phyloP scores from a whole-genome alignment of 768 basidiomycete species.

The Lepiota venenata region DNA sequence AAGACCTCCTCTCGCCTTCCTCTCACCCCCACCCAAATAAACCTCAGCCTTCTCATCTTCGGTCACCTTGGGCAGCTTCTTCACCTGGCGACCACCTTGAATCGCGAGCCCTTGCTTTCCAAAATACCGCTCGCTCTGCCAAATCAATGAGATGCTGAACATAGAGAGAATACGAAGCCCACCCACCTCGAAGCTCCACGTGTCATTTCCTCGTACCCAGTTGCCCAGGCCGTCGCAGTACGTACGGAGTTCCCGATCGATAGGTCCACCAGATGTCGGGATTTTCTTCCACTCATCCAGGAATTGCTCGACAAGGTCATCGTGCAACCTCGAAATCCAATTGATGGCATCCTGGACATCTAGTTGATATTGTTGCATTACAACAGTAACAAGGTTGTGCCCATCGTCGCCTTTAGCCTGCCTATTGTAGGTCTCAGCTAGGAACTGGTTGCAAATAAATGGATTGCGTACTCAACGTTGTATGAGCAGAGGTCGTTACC shows the following conservation, averaged over 20 bases:
- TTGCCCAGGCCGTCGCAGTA: conserved; percentile 48
- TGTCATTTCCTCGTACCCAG: conserved; percentile 47
- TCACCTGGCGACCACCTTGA: no score
- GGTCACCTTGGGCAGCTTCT: no score
- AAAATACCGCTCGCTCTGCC: no score
- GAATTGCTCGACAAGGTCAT: conserved; percentile 32
- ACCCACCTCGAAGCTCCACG: not conserved
- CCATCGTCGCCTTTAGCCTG: conserved; percentile 29
- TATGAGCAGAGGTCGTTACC: conserved; percentile 23
- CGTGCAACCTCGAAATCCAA: conserved; percentile 33
- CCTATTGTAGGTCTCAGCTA: conserved; percentile 7
- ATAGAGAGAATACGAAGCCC: no score
- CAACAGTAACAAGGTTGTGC: conserved; percentile 43
- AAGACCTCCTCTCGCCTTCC: no score
- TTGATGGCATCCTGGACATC: conserved; percentile 36
- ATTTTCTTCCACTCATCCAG: conserved; percentile 29
- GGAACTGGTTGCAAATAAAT: conserved; percentile 19
- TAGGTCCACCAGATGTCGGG: conserved; percentile 36
- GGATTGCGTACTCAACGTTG: conserved; percentile 16
- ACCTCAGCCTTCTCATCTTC: no score
- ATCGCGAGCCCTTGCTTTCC: no score
- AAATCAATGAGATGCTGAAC: no score
- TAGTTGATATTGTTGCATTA: conserved; percentile 41
- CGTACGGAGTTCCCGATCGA: conserved; percentile 36
- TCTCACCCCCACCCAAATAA: no score